Percentiles rank a stretch among this genome's conserved stretches.
These are phyloP conservation scores for Hansenula sp. DNA, from an alignment of 1,139 yeast genomes.

Conservation along the genomic window DNA sequence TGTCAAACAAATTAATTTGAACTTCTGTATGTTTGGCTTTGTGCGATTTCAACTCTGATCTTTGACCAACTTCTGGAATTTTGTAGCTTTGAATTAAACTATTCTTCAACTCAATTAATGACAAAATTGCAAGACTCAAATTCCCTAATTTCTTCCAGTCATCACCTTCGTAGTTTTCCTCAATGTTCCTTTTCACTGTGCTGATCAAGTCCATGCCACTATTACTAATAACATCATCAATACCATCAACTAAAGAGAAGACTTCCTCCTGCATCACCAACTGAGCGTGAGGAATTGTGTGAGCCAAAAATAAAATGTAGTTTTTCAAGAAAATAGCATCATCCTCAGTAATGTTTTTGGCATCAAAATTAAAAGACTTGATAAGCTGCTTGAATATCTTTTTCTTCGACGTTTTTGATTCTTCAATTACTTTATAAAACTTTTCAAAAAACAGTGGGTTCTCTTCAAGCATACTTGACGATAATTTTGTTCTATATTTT, in stretches of 20 bases:
- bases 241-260: constrained; percentile 23
- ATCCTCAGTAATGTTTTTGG: constrained; percentile 13
- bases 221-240: constrained; percentile 25
- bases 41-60: constrained; percentile 1
- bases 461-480: constrained; percentile 9
- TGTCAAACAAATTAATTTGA: neutral
- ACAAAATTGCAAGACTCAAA: neutral
- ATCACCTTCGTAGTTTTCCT: too few relatives aligned
- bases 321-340: constrained; percentile 21
- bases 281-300: constrained; percentile 31
- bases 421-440: constrained; percentile 42
- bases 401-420: constrained; percentile 40
- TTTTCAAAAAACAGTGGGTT: constrained; percentile 22
- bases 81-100: neutral
- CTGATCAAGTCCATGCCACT: constrained; percentile 36
- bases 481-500: constrained; percentile 28
- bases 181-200: constrained; percentile 10
- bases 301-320: constrained; percentile 33
- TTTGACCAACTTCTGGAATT: neutral
- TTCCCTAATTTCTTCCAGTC: neutral
- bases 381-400: constrained; percentile 39
- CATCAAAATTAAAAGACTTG: constrained; percentile 31
- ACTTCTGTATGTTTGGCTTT: constrained; percentile 1
- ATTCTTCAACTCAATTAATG: neutral
- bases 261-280: constrained; percentile 40